Conservation (phyloP, 495 filamentous ascomycete species). For the Talaromyces nanjingensis region DNA sequence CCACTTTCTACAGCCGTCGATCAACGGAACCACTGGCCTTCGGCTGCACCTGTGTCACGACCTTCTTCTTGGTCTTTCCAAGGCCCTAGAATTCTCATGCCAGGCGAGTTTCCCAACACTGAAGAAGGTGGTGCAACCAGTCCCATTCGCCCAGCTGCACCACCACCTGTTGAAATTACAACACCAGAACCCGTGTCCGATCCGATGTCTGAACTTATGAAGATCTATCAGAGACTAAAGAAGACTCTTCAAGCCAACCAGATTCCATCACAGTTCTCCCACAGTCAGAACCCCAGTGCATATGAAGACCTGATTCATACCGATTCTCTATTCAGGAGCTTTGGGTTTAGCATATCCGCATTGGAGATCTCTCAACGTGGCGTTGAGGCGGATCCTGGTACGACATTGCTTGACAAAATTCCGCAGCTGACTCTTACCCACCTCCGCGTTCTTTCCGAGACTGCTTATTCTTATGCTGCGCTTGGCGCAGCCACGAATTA, state of each 20-base stretch:
- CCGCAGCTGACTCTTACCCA: conserved; percentile 76
- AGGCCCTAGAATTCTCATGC: conserved; percentile 35
- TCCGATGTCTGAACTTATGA: conserved; percentile 62
- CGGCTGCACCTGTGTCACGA: conserved; percentile 22
- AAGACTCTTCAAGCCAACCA: conserved; percentile 70
- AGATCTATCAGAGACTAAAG: conserved; percentile 71
- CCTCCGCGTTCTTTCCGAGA: conserved; percentile 85
- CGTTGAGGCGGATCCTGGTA: conserved; percentile 64
- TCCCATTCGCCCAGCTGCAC: conserved; percentile 27
- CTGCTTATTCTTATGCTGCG: conserved; percentile 73
- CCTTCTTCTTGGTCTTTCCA: conserved; percentile 14
- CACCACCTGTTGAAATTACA: conserved; percentile 23
- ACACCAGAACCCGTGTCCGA: conserved; percentile 17
- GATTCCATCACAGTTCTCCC: conserved; percentile 46
- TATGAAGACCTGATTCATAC: conserved; percentile 51
- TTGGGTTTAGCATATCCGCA: conserved; percentile 85
- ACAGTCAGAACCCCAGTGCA: conserved; percentile 28
- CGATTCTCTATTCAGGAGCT: conserved; percentile 62
- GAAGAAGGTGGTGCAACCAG: conserved; percentile 28
- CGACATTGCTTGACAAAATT: conserved; percentile 77
- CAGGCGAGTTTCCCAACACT: conserved; percentile 34
- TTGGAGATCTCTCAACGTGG: conserved; percentile 92
- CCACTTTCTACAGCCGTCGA: conserved; percentile 54
- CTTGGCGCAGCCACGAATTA: conserved; percentile 59
- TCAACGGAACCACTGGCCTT: conserved; percentile 31